These are phyloP conservation scores for Trypanosoma scelopori DNA, from an alignment of 208 protist species.

Conservation along the genomic window DNA sequence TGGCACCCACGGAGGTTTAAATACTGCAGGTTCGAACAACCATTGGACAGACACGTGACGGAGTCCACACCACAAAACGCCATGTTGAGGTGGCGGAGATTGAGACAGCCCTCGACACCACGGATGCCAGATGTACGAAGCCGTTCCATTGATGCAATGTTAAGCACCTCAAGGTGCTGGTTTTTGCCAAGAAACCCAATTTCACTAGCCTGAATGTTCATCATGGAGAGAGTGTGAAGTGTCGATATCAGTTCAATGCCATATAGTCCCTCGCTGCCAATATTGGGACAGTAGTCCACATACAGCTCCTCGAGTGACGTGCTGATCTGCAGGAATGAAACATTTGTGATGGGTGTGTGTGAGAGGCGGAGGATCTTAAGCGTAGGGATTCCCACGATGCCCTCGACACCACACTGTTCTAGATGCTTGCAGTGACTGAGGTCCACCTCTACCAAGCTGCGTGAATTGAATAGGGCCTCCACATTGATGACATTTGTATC, in stretches of 20 bases:
- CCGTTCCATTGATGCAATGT: conserved; percentile 29
- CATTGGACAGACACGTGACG: conserved; percentile 31
- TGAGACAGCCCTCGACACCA: conserved; percentile 35
- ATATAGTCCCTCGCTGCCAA: conserved; percentile 32
- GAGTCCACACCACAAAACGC: conserved; percentile 36
- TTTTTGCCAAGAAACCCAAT: conserved; percentile 40
- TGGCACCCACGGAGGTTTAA: conserved; percentile 37
- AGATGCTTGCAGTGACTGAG: conserved; percentile 59
- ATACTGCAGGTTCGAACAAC: conserved; percentile 33
- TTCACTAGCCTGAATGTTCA: conserved; percentile 27
- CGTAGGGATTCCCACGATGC: conserved; percentile 43
- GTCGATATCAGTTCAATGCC: conserved; percentile 36
- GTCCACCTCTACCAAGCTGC: conserved; percentile 37
- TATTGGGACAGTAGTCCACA: conserved; percentile 45
- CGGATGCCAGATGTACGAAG: conserved; percentile 34
- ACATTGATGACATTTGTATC: conserved; percentile 62
- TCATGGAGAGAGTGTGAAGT: conserved; percentile 39
- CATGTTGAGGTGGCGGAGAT: conserved; percentile 47
- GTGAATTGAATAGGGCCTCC: conserved; percentile 43
- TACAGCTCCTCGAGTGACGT: conserved; percentile 37
- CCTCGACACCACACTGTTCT: conserved; percentile 54
- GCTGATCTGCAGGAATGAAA: conserved; percentile 46
- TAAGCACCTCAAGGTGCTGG: conserved; percentile 34
- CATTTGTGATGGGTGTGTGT: conserved; percentile 42
- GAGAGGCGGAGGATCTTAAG: conserved; percentile 54